Evolutionary conservation across 768 basidiomycete genomes (phyloP), one percentile per base, ranked within the genome.

Genomic region (Aureoboletus auriporus): DNA sequence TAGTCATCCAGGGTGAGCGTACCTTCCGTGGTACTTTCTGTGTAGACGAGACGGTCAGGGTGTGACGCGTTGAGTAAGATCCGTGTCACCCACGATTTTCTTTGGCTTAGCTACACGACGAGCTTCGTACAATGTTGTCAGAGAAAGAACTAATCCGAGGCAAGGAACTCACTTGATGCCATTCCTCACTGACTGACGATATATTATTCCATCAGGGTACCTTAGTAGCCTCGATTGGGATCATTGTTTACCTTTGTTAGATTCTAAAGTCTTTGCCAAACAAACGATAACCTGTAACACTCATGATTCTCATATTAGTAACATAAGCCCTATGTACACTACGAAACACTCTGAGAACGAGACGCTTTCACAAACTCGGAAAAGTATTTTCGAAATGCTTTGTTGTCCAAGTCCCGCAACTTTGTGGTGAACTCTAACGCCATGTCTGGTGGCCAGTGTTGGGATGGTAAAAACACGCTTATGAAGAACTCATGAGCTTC

Each of bases 401-500:
- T 91, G 55, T 74, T 71, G 60, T 93, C 90, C 48, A 86, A 67
- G 64, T 82, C 83, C 50, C 82, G 78, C 57, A 93, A 66, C 63
- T 89, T 89, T 14, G 77, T 76, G 2, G 84, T 78, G 54, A 96
- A 91, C 55, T 93, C 87, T 38, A 83, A 53, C 4, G 89, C 85
- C 26, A 77, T 82, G 38, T 87, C 82, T 17, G 77, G 69, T 29
- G 96, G 93, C 80, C 93, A 93, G 53, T 84, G 81, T 69, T 95
- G 83, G 8, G 91, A 82, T 1, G 96, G 94, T 16, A 99, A 78
- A 69, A 91, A 92, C 27, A 83, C 79, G 44, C 73, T 74, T 11
- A 84, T 68, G 59, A 99, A 80, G 67, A 86, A 95, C 45, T 85
- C 79, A 63, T 86, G 80, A 0, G 87, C 87, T 71, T 98, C 95